Percentiles rank a stretch among this genome's conserved stretches.
phyloP scores from a whole-genome alignment of 306 rosid genomes.

The Fagus sylvatica region DNA sequence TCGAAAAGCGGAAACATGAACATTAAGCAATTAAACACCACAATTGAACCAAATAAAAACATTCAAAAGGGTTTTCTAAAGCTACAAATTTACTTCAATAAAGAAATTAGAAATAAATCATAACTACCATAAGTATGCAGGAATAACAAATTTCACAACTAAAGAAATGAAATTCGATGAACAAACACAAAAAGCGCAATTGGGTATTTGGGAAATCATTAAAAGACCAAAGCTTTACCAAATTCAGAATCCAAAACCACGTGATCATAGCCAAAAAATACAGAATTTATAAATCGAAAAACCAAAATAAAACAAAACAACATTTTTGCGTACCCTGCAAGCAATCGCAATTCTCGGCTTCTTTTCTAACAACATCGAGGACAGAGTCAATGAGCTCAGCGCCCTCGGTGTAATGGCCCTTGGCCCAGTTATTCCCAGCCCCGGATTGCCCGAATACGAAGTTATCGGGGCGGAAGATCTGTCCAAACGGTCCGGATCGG shows the following conservation, averaged over 20 bases:
- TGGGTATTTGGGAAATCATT: neutral
- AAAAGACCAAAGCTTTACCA: neutral
- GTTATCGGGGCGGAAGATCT: constrained; percentile 52
- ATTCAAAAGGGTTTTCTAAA: neutral
- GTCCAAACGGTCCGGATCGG: constrained; percentile 50
- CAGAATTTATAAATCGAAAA: neutral
- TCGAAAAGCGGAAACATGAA: neutral
- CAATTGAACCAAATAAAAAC: neutral
- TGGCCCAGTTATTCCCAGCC: constrained; percentile 59
- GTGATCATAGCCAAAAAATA: neutral
- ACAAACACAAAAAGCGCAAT: neutral
- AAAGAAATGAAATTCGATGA: neutral
- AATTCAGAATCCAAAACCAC: neutral
- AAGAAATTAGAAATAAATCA: neutral
- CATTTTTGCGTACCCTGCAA: constrained; percentile 44
- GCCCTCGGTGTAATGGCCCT: constrained; percentile 54
- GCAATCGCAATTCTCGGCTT: constrained; percentile 59
- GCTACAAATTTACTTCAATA: neutral
- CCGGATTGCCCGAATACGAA: constrained; percentile 57
- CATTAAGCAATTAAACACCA: too few species aligned
- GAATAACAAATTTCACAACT: neutral
- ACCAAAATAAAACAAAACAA: neutral
- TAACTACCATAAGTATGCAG: neutral
- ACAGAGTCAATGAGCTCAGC: constrained; percentile 58
- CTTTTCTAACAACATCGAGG: constrained; percentile 53